Evolutionary conservation across 2,329 filamentous ascomycete genomes (phyloP).

Genomic region (Penicillium frequentans): DNA sequence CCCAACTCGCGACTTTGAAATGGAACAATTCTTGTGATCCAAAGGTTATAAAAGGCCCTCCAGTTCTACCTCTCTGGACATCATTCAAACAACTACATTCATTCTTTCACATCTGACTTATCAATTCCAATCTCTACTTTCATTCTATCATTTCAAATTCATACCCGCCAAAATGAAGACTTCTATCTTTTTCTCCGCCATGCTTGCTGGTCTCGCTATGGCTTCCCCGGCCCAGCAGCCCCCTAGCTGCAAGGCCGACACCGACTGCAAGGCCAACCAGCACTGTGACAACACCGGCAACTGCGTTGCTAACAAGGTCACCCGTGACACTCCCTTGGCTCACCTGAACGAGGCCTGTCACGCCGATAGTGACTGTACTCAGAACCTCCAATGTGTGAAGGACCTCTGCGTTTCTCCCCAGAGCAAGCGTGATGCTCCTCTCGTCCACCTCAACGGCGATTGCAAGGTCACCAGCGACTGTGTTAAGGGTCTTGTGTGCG

Average conservation of each 20-base stretch:
- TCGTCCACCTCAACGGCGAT: too few relatives aligned
- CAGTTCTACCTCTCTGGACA: neutral
- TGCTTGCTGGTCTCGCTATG: constrained; percentile 6
- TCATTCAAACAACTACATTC: neutral
- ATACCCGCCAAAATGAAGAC: constrained; percentile 4
- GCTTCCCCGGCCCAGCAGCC: constrained; percentile 5
- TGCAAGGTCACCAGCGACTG: too few relatives aligned
- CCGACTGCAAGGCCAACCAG: constrained; percentile 7
- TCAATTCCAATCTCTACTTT: neutral
- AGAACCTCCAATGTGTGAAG: too few relatives aligned
- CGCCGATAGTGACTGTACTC: too few relatives aligned
- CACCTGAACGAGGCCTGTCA: too few relatives aligned
- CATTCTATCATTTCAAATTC: neutral
- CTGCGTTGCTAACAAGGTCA: neutral
- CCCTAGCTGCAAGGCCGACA: constrained; percentile 5
- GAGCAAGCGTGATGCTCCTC: too few relatives aligned
- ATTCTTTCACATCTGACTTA: neutral
- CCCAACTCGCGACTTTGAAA: neutral
- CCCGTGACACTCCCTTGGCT: too few relatives aligned
- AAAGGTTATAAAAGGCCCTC: neutral
- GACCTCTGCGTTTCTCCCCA: too few relatives aligned
- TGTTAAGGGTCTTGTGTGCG: too few relatives aligned
- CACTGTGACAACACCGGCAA: constrained; percentile 3
- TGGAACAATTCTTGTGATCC: neutral
- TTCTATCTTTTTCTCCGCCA: constrained; percentile 5